Conservation (phyloP, 1,284 basidiomycete species). For the Moesziomyces aphidis region DNA sequence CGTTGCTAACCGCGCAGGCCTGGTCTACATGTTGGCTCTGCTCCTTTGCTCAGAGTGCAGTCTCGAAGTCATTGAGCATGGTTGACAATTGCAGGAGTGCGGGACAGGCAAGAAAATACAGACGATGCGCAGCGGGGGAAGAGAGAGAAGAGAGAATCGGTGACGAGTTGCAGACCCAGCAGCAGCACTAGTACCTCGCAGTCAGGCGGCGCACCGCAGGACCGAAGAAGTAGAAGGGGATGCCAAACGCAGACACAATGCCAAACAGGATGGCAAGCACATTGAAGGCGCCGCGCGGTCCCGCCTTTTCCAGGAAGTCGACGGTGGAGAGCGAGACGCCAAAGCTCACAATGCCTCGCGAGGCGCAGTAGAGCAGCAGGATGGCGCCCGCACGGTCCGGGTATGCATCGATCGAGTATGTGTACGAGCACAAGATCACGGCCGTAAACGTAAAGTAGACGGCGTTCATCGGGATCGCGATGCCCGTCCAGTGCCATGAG, state of each 20-base stretch:
- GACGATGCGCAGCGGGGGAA: too few species aligned
- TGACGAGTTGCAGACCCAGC: not conserved
- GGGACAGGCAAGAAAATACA: too few species aligned
- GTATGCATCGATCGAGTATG: slow-evolving; percentile 3
- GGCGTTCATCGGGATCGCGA: not conserved
- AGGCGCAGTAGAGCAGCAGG: slow-evolving; percentile 6
- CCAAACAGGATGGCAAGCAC: slow-evolving; percentile 8
- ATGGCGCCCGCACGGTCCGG: not conserved
- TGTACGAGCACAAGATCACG: slow-evolving; percentile 3
- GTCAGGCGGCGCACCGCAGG: slow-evolving; percentile 7
- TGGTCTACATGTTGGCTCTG: too few species aligned
- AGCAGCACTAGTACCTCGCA: not conserved
- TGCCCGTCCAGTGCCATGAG: slow-evolving; percentile 4
- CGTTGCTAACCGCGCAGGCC: too few species aligned
- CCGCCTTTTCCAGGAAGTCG: slow-evolving; percentile 1
- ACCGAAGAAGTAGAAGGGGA: slow-evolving; percentile 8
- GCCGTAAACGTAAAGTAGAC: slow-evolving; percentile 5
- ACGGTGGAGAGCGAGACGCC: slow-evolving; percentile 2
- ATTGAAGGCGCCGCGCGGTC: slow-evolving; percentile 3
- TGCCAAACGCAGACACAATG: slow-evolving; percentile 3
- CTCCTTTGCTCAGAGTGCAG: too few species aligned
- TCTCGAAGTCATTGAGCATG: too few species aligned
- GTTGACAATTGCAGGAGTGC: too few species aligned
- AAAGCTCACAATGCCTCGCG: slow-evolving; percentile 4
- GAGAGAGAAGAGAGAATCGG: too few species aligned